Conservation (phyloP, 257 asterid species). For the Salvia hispanica region DNA sequence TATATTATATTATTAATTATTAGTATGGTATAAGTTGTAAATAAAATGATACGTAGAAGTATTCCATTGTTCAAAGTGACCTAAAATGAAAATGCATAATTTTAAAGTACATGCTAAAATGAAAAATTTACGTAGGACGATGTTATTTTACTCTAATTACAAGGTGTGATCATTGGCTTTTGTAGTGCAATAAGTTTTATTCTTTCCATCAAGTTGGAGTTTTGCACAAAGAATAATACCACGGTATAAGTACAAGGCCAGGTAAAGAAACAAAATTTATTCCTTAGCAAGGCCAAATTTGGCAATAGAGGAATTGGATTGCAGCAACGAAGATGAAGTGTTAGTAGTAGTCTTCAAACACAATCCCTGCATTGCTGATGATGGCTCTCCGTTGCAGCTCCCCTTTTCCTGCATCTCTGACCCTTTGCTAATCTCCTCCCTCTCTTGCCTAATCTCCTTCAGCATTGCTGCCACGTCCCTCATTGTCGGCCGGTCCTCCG, state of each 20-base stretch:
- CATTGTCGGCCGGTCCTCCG: constrained; percentile 82
- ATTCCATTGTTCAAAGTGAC: no score
- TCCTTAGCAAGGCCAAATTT: constrained; percentile 43
- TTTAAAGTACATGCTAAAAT: no score
- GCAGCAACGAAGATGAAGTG: constrained; percentile 63
- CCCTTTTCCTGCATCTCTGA: constrained; percentile 31
- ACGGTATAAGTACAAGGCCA: not conserved
- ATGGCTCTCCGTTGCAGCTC: constrained; percentile 43
- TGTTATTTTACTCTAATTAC: no score
- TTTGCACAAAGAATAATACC: not conserved
- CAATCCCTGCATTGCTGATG: constrained; percentile 49
- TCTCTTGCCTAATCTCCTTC: constrained; percentile 69
- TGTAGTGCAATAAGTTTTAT: not conserved
- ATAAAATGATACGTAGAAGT: no score
- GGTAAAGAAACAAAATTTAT: constrained; percentile 15
- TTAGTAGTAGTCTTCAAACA: constrained; percentile 52
- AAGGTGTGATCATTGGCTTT: no score
- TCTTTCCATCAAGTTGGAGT: not conserved
- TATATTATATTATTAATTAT: no score
- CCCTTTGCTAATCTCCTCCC: constrained; percentile 59
- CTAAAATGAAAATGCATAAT: no score
- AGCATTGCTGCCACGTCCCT: constrained; percentile 85
- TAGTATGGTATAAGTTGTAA: no score
- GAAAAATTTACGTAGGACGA: no score
- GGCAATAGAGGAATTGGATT: constrained; percentile 51